Evolutionary conservation across 345 rosid species (phyloP), one percentile per base, ranked within the genome.

Genomic region (Brassica rapa): DNA sequence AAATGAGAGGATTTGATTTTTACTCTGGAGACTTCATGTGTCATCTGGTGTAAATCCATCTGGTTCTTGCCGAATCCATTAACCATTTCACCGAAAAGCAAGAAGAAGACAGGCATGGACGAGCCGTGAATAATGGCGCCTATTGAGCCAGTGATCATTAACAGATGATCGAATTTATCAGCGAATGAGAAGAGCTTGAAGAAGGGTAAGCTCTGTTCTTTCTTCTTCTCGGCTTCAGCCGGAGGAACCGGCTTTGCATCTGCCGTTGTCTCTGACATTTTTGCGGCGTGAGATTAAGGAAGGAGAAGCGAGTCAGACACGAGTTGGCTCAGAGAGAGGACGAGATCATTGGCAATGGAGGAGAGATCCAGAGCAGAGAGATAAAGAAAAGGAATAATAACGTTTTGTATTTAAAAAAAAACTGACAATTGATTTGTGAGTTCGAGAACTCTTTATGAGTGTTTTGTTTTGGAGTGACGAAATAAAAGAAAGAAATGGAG

Each of bases 11-110:
- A 56, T 68, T 14, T 8, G 9, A 12, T 60, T 46, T 11, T 3
- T 46, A 93, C 98, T 93, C 84, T 93, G 12, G 92, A 87, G 59
- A 95, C 99, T 90, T 95, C 97, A 30, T 95, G 90, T 21, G 93
- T 92, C 99, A 95, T 91, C 76, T 89, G 91, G 51, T 81, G 75
- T 77, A 95, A 86, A 87, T 95, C 94, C 80, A 89, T 82, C 75
- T 95, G 99, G 85, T 95, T 95, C 83, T 93, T 87, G 41, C 99
- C 99, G 77, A 95, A 95, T 8, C 99, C 99, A 82, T 95, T 95
- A 53, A 95, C 96, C 99, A 95, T 95, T 86, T 95, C 86, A 51
- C 99, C 99, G 70, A 95, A 95, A 1, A 95, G 86, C 59, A 95
- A 86, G 87, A 95, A 95, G 82, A 95, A 95, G 74, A 93, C 91